Evolutionary conservation across 2,329 filamentous ascomycete genomes (phyloP).

Genomic region (Monosporascus sp.): DNA sequence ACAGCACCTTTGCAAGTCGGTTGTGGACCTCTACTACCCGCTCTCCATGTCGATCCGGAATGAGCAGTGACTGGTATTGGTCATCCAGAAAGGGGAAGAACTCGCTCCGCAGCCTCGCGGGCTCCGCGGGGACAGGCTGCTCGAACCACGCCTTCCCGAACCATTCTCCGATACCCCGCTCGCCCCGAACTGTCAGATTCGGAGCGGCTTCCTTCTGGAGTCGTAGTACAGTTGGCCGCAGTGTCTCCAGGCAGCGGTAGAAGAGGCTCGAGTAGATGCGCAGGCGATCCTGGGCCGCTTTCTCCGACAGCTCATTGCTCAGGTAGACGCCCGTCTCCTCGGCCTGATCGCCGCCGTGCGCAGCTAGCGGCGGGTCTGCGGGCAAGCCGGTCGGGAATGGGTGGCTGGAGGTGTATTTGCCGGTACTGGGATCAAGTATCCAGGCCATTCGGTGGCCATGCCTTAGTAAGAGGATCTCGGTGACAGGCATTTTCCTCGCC

Average conservation of each 20-base stretch:
- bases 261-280: conserved; percentile 1
- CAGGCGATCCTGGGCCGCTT: not conserved
- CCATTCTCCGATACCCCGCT: not conserved
- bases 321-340: not conserved
- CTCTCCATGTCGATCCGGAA: not conserved
- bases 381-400: not conserved
- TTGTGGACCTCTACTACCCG: not conserved
- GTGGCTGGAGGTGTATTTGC: not conserved
- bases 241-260: not conserved
- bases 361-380: not conserved
- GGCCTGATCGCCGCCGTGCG: not conserved
- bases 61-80: not conserved
- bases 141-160: conserved; percentile 1
- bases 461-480: conserved; percentile 1
- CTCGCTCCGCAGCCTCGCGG: not conserved
- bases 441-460: conserved; percentile 1
- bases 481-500: not conserved
- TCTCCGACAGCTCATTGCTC: not conserved
- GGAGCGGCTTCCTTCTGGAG: not conserved
- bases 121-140: not conserved
- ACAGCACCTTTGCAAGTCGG: not conserved
- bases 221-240: not conserved
- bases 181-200: not conserved
- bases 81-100: conserved; percentile 1
- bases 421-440: not conserved